A percentile compares a stretch with the other conserved stretches of the same genome.
phyloP scores from a whole-genome alignment of 2,329 filamentous ascomycete species.

The Blastomyces silverae region DNA sequence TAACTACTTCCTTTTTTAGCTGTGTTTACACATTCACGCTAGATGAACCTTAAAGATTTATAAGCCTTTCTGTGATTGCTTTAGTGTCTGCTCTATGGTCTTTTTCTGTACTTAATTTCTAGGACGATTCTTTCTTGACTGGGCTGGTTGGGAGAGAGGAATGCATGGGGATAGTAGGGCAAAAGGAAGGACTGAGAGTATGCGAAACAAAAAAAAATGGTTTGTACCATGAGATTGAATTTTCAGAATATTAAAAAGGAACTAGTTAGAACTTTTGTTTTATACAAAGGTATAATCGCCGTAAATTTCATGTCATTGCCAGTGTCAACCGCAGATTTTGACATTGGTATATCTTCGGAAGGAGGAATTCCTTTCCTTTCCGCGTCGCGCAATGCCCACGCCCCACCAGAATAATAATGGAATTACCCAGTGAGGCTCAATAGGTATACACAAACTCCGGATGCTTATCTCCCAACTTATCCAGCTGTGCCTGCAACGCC shows the following conservation, averaged over 20 bases:
- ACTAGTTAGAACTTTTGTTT: background rate
- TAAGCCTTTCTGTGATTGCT: too few species aligned
- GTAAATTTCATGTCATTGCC: background rate
- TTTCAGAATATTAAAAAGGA: background rate
- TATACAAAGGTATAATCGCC: background rate
- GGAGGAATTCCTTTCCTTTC: background rate
- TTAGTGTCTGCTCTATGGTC: too few species aligned
- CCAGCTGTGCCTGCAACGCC: background rate
- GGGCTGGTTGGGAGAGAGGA: background rate
- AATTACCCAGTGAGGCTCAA: background rate
- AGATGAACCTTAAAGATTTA: too few species aligned
- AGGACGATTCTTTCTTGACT: too few species aligned
- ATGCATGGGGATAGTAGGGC: background rate
- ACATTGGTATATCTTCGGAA: background rate
- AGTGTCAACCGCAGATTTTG: background rate
- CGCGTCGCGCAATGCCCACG: background rate
- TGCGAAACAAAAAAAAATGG: background rate
- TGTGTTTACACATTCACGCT: too few species aligned
- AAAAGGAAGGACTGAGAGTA: background rate
- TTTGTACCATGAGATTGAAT: background rate
- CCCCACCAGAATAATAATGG: background rate
- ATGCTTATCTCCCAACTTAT: conserved; percentile 13
- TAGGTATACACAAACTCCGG: conserved; percentile 13
- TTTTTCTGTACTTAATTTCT: too few species aligned
- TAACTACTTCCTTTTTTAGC: too few species aligned